These are phyloP conservation scores for Elaeis guineensis DNA, from an alignment of 176 grass and related monocot genomes.

Conservation along the genomic window DNA sequence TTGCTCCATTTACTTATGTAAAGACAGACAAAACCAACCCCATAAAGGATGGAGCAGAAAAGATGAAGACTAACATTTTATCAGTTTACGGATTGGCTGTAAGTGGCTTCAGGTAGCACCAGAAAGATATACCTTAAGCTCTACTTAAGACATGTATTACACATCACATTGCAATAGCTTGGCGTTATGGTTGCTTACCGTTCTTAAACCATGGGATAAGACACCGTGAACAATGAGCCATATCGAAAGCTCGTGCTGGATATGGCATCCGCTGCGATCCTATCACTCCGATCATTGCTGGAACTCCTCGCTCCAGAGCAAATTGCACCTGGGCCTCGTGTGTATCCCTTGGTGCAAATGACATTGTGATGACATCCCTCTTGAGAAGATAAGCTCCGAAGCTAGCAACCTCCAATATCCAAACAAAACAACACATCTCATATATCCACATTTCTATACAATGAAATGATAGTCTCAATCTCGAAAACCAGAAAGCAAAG, in stretches of 20 bases:
- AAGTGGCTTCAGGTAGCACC: too few relatives aligned
- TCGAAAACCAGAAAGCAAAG: background rate
- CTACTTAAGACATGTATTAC: too few relatives aligned
- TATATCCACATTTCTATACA: too few relatives aligned
- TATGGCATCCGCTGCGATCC: background rate
- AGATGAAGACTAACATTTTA: too few relatives aligned
- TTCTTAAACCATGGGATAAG: conserved; percentile 1
- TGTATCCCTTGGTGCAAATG: conserved; percentile 12
- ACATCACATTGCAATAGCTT: background rate
- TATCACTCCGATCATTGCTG: conserved; percentile 19
- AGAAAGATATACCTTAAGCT: too few relatives aligned
- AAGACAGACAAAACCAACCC: too few relatives aligned
- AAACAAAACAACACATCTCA: background rate
- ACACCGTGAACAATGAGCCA: conserved; percentile 4
- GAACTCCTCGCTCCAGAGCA: conserved; percentile 16
- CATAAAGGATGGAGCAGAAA: too few relatives aligned
- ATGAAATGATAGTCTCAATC: too few relatives aligned
- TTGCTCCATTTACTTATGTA: too few relatives aligned
- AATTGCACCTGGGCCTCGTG: conserved; percentile 16
- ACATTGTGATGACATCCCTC: conserved; percentile 11
- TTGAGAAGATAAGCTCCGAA: conserved; percentile 19
- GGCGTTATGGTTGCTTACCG: background rate
- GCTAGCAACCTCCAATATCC: conserved; percentile 10
- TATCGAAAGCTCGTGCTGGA: conserved; percentile 1
- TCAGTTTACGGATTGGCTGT: too few relatives aligned